Base-by-base conservation (phyloP, 495 filamentous ascomycete species). In the Penicillium arizonense region DNA sequence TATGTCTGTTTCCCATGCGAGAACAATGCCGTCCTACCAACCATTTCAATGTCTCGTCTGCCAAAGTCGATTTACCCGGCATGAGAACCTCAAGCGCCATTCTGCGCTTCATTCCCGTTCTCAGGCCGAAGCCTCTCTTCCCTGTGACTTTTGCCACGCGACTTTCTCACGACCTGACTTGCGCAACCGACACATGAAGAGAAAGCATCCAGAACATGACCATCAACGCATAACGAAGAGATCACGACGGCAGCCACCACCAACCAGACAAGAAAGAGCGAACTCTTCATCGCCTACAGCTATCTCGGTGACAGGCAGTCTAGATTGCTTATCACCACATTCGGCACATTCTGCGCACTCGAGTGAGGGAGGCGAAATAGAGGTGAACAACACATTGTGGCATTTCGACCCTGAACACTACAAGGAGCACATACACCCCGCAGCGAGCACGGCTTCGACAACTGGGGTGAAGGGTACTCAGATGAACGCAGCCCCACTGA, bases 71-170 rank as follows among this genome's bases (percentile, higher is more conserved):
- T 72, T 72, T 44, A 72, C 67, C 26, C 58, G 69, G 39, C 65
- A 70, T 50, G 69, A 72, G 48, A 72, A 72, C 47, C 67, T 72
- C 57, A 72, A 72, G 48, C 64, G 69, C 41, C 69, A 72, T 59
- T 58, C 67, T 13, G 55, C 57, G 2, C 52, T 70, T 9, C 69
- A 72, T 47, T 56, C 59, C 16, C 65, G 67, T 7, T 63, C 61
- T 9, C 59, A 56, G 23, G 53, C 56, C 24, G 55, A 62, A 7
- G 44, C 47, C 6, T 52, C 62, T 11, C 44, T 72, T 3, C 46
- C 61, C 13, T 72, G 69, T 43, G 49, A 54, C 9, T 57, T 64
- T 38, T 70, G 67, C 56, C 48, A 61, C 18, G 62, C 59, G 3
- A 69, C 62, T 11, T 72, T 72, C 44, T 70, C 67, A 2, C 63